Evolutionary conservation across 2,329 filamentous ascomycete genomes (phyloP).

Genomic region (Thyridium curvatum): DNA sequence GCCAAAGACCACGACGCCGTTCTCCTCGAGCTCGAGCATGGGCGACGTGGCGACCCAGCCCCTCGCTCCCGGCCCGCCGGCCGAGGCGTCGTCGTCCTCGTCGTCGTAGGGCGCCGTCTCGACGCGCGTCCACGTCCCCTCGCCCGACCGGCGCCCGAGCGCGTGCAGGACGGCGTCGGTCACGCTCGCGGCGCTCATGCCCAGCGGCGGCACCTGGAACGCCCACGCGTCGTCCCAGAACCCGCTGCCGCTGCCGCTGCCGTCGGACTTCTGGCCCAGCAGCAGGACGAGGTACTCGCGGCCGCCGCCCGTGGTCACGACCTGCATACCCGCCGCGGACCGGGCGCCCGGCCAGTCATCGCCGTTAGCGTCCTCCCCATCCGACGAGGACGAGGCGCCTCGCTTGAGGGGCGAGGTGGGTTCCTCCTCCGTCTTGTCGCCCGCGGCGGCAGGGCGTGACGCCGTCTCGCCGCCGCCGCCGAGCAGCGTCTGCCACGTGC

Average conservation of each 20-base stretch:
- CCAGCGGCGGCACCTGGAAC: slow-evolving; percentile 52
- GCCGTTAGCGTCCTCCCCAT: slow-evolving; percentile 2
- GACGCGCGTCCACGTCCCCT: slow-evolving; percentile 53
- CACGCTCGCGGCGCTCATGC: slow-evolving; percentile 48
- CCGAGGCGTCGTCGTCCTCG: slow-evolving; percentile 34
- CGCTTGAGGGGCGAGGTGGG: slow-evolving; percentile 7
- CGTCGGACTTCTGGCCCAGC: slow-evolving; percentile 49
- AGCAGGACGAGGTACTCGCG: slow-evolving; percentile 57
- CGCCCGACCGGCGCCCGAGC: slow-evolving; percentile 45
- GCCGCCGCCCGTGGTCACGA: slow-evolving; percentile 52
- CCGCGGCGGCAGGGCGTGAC: slow-evolving; percentile 18
- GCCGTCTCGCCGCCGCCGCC: slow-evolving; percentile 9
- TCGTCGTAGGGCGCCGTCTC: slow-evolving; percentile 42
- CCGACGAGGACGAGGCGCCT: not conserved
- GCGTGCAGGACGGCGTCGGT: slow-evolving; percentile 48
- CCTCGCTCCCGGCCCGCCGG: slow-evolving; percentile 42
- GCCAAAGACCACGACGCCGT: slow-evolving; percentile 54
- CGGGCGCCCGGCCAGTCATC: slow-evolving; percentile 43
- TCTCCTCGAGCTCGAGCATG: slow-evolving; percentile 53
- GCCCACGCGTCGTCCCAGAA: slow-evolving; percentile 59
- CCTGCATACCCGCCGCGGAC: slow-evolving; percentile 47
- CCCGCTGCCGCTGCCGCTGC: slow-evolving; percentile 41
- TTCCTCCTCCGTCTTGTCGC: slow-evolving; percentile 22
- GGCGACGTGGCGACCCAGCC: slow-evolving; percentile 53
- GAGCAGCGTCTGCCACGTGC: slow-evolving; percentile 47